Percentiles rank a stretch among this genome's conserved stretches.
These are phyloP conservation scores for Leccinum subtestaceum DNA, from an alignment of 768 basidiomycete species.

Conservation along the genomic window DNA sequence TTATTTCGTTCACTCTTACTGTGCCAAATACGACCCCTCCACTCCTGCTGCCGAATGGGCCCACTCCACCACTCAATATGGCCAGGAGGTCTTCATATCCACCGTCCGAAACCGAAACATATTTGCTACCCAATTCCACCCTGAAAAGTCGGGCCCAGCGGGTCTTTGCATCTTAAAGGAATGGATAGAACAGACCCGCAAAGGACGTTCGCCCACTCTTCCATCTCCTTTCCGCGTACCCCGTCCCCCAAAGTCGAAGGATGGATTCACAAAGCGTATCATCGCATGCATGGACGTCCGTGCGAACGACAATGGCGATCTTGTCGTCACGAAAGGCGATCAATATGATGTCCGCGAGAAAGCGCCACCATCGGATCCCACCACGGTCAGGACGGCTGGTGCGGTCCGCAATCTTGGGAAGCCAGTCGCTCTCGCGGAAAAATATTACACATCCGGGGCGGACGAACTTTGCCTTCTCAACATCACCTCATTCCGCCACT, in stretches of 20 bases:
- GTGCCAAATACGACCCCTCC: slow-evolving; percentile 68
- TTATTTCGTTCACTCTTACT: slow-evolving; percentile 97
- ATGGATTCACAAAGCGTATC: slow-evolving; percentile 88
- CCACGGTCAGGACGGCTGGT: slow-evolving; percentile 51
- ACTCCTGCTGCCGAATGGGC: slow-evolving; percentile 69
- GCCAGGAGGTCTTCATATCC: slow-evolving; percentile 88
- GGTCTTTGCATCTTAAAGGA: slow-evolving; percentile 76
- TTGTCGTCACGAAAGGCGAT: slow-evolving; percentile 99
- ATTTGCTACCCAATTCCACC: slow-evolving; percentile 95
- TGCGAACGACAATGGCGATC: slow-evolving; percentile 91
- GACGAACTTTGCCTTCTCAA: slow-evolving; percentile 98
- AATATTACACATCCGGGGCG: slow-evolving; percentile 85
- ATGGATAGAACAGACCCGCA: slow-evolving; percentile 68
- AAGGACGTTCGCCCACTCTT: slow-evolving; percentile 36
- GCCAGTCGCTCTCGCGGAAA: slow-evolving; percentile 85
- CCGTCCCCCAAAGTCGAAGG: slow-evolving; percentile 41
- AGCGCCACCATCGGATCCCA: slow-evolving; percentile 24
- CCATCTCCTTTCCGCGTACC: slow-evolving; percentile 27
- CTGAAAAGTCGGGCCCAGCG: slow-evolving; percentile 91
- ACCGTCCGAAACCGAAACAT: slow-evolving; percentile 79
- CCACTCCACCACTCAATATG: slow-evolving; percentile 89
- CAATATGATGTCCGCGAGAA: slow-evolving; percentile 98
- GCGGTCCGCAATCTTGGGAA: slow-evolving; percentile 96
- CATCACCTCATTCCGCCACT: slow-evolving; percentile 98
- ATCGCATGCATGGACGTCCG: slow-evolving; percentile 98